These are phyloP conservation scores for Paraglomus brasilianum DNA, from an alignment of 192 early-diverging fungal species.

Conservation along the genomic window DNA sequence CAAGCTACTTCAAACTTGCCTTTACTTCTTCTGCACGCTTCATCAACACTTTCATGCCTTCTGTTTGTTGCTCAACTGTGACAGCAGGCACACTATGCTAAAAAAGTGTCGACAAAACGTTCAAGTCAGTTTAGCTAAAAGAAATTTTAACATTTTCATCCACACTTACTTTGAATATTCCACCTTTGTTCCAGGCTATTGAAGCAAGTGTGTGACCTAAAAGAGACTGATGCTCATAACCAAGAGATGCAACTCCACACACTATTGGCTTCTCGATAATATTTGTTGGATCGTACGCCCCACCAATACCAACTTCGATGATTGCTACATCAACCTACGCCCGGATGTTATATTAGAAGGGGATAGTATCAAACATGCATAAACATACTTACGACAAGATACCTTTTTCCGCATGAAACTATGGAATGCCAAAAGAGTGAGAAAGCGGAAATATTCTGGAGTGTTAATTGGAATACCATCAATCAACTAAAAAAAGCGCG, in stretches of 20 bases:
- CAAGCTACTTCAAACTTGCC: slow-evolving; percentile 37
- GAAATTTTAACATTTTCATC: not conserved
- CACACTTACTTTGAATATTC: slow-evolving; percentile 65
- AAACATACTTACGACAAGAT: not conserved
- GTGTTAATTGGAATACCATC: slow-evolving; percentile 31
- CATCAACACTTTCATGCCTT: slow-evolving; percentile 66
- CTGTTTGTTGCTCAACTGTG: slow-evolving; percentile 66
- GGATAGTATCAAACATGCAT: too few species aligned
- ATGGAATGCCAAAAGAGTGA: slow-evolving; percentile 90
- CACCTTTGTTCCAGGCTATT: slow-evolving; percentile 85
- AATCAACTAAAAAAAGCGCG: too few species aligned
- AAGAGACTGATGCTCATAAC: slow-evolving; percentile 70
- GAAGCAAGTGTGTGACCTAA: slow-evolving; percentile 71
- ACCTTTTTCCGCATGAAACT: slow-evolving; percentile 76
- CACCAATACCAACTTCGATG: slow-evolving; percentile 82
- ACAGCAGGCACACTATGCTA: slow-evolving; percentile 66
- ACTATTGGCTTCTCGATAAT: slow-evolving; percentile 70
- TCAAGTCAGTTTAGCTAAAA: too few species aligned
- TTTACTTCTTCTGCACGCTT: slow-evolving; percentile 67
- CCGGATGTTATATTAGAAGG: not conserved
- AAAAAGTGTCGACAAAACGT: too few species aligned
- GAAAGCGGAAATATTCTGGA: slow-evolving; percentile 87
- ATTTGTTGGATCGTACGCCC: slow-evolving; percentile 85
- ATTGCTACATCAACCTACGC: slow-evolving; percentile 73
- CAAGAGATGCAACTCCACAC: slow-evolving; percentile 77